Percentiles rank a stretch among this genome's conserved stretches.
Evolutionary conservation across 306 rosid species (phyloP).

Genomic region (Dryas drummondii): DNA sequence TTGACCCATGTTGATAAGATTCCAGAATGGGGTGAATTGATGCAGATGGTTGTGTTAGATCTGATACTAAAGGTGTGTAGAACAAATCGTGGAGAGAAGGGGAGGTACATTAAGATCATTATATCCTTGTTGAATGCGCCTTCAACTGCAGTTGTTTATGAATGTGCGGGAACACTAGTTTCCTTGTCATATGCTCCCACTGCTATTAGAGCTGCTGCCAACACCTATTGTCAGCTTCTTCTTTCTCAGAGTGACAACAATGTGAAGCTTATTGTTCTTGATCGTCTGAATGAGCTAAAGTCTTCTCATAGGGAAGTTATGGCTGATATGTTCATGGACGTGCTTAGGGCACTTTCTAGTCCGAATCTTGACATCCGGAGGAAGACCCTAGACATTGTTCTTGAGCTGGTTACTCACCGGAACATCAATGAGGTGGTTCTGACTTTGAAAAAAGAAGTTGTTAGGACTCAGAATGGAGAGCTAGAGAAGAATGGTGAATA

Average conservation of each 20-base stretch:
- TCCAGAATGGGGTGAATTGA: slow-evolving; percentile 66
- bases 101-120: slow-evolving; percentile 72
- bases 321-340: slow-evolving; percentile 80
- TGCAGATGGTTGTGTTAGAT: slow-evolving; percentile 74
- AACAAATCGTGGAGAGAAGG: slow-evolving; percentile 61
- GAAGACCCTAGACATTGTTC: slow-evolving; percentile 69
- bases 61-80: slow-evolving; percentile 70
- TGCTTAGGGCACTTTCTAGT: slow-evolving; percentile 65
- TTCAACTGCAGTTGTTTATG: slow-evolving; percentile 73
- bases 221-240: slow-evolving; percentile 60
- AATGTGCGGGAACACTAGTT: slow-evolving; percentile 71
- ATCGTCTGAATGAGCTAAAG: slow-evolving; percentile 65
- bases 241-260: slow-evolving; percentile 84
- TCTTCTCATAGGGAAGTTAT: slow-evolving; percentile 60
- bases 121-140: slow-evolving; percentile 52
- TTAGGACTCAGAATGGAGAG: slow-evolving; percentile 76
- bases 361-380: slow-evolving; percentile 67
- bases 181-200: slow-evolving; percentile 75
- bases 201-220: slow-evolving; percentile 72
- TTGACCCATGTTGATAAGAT: slow-evolving; percentile 53
- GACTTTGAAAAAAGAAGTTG: slow-evolving; percentile 70
- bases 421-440: slow-evolving; percentile 72
- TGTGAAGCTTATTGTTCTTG: slow-evolving; percentile 74
- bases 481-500: slow-evolving; percentile 80
- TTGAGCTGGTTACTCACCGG: slow-evolving; percentile 61